Conservation (phyloP, 805 yeast species). For the Starmera caribaea region DNA sequence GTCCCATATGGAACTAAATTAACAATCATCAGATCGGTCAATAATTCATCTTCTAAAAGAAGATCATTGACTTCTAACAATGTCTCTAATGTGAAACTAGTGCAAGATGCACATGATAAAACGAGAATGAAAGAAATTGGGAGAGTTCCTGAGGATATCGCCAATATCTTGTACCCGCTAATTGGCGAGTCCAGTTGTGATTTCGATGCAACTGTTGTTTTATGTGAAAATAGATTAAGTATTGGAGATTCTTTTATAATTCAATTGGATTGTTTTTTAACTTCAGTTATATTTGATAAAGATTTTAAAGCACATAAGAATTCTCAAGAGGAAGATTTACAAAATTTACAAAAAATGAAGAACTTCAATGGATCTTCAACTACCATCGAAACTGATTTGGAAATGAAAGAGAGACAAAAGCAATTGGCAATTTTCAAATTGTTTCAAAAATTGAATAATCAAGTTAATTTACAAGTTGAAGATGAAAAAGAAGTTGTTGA, state of each 20-base stretch:
- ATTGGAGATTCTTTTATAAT: slow-evolving; percentile 72
- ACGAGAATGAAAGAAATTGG: slow-evolving; percentile 52
- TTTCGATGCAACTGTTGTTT: slow-evolving; percentile 49
- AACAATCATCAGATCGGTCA: slow-evolving; percentile 28
- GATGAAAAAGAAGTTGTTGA: slow-evolving; percentile 16
- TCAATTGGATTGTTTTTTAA: slow-evolving; percentile 58
- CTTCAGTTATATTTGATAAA: slow-evolving; percentile 20
- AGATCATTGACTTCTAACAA: slow-evolving; percentile 14
- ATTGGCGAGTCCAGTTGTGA: slow-evolving; percentile 42
- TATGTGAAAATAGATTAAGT: slow-evolving; percentile 47
- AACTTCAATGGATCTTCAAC: slow-evolving; percentile 5
- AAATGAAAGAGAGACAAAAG: slow-evolving; percentile 38
- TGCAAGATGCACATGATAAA: slow-evolving; percentile 16
- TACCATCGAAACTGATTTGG: slow-evolving; percentile 42
- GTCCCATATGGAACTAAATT: slow-evolving; percentile 35
- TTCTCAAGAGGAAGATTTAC: slow-evolving; percentile 15
- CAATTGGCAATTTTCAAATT: slow-evolving; percentile 46
- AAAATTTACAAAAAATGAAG: slow-evolving; percentile 6
- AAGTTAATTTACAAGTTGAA: slow-evolving; percentile 10
- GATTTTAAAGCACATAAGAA: slow-evolving; percentile 3
- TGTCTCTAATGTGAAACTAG: slow-evolving; percentile 22
- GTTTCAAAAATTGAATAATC: slow-evolving; percentile 40
- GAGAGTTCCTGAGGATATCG: slow-evolving; percentile 61
- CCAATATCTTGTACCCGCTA: slow-evolving; percentile 56
- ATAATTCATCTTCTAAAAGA: slow-evolving; percentile 13